Evolutionary conservation across 2,329 filamentous ascomycete species (phyloP).

Genomic region (Cytospora piceae): DNA sequence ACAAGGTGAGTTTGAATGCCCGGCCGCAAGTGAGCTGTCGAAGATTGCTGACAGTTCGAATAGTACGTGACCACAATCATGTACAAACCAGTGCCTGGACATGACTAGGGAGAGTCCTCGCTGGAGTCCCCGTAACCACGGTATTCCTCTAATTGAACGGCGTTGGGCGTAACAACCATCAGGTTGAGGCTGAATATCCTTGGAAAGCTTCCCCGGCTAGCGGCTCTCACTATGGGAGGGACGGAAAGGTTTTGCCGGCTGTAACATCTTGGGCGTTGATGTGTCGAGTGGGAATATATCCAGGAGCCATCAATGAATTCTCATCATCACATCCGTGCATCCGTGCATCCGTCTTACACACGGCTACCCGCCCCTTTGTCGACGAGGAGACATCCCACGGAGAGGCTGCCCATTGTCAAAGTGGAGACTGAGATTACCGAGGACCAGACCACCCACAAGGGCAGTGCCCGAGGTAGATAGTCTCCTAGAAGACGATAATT

Average conservation of each 20-base stretch:
- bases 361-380: not conserved
- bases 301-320: constrained; percentile 1
- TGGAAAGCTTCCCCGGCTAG: constrained; percentile 5
- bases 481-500: not conserved
- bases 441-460: not conserved
- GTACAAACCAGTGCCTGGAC: constrained; percentile 72
- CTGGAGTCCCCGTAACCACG: not conserved
- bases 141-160: constrained; percentile 15
- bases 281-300: not conserved
- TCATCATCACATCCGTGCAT: not conserved
- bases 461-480: not conserved
- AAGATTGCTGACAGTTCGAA: constrained; percentile 32
- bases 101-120: constrained; percentile 13
- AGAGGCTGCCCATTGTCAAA: not conserved
- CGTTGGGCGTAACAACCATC: constrained; percentile 18
- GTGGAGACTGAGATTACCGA: not conserved
- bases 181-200: constrained; percentile 19
- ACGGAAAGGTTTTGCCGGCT: not conserved
- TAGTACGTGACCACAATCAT: constrained; percentile 97
- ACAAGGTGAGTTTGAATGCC: constrained; percentile 67
- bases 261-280: constrained; percentile 6
- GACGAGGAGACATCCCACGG: not conserved
- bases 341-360: not conserved
- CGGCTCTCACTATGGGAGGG: constrained; percentile 25
- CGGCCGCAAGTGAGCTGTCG: constrained; percentile 6